Conservation (phyloP, 495 filamentous ascomycete genomes). For the Glonium stellatum region DNA sequence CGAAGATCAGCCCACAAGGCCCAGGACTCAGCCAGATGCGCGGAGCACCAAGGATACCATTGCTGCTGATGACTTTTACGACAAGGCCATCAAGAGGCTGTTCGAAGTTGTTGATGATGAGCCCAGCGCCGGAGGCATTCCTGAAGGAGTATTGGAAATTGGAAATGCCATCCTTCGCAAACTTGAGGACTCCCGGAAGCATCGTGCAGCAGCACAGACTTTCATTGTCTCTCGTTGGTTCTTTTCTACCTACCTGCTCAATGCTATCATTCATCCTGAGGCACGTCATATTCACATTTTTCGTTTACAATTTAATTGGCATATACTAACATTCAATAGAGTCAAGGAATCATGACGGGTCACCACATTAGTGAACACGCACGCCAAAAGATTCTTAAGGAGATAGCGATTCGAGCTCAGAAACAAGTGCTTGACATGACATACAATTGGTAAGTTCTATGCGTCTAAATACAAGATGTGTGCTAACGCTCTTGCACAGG, state of each 20-base stretch:
- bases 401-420: constrained; percentile 70
- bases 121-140: constrained; percentile 68
- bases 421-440: constrained; percentile 62
- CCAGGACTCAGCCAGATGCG: constrained; percentile 57
- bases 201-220: constrained; percentile 63
- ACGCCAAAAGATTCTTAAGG: constrained; percentile 78
- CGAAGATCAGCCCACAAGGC: constrained; percentile 53
- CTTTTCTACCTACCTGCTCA: constrained; percentile 77
- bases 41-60: constrained; percentile 63
- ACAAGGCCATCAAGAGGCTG: constrained; percentile 69
- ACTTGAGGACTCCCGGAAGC: constrained; percentile 60
- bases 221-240: constrained; percentile 88
- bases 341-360: constrained; percentile 78
- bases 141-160: constrained; percentile 73
- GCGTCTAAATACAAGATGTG: neutral
- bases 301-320: neutral
- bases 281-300: constrained; percentile 39
- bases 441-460: constrained; percentile 38
- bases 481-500: constrained; percentile 37
- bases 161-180: constrained; percentile 74
- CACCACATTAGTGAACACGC: constrained; percentile 88
- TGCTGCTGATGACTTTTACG: constrained; percentile 84
- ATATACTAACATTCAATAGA: constrained; percentile 44
- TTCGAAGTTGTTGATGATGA: constrained; percentile 79
- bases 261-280: constrained; percentile 85